Evolutionary conservation across 108 stramenopile species (phyloP), one percentile per base, ranked within the genome.

Genomic region (Conticribra guillardii): DNA sequence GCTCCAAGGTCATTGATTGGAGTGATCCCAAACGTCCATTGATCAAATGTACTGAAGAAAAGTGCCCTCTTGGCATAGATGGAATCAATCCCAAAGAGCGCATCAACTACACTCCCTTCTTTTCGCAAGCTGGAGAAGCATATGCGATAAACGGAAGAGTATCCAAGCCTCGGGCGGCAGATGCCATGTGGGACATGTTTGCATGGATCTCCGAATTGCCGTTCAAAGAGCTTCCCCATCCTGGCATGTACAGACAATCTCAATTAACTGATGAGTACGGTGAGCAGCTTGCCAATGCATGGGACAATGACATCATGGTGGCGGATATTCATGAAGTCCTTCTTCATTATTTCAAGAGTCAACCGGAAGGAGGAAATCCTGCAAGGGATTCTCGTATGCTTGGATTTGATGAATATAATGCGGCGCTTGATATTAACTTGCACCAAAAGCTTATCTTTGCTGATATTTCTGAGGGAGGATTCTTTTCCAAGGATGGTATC

Each of bases 171-270:
- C 30, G 45, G 7, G 71, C 76, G 30, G 46, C 52, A n/a, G 37
- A 66, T 58, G 67, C 60, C 44, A 72, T 72, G 47, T 78, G 76
- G 76, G 76, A 78, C 57, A 66, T 78, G 71, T 72, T 78, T 44
- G 41, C 64, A 8, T 78, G 76, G 76, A 33, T 72, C 28, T 50
- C 76, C 22, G 22, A 56, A 33, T 66, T 78, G 57, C 56, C 56
- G 45, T 54, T 72, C 5, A 46, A 29, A 15, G 57, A 67, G 11
- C 41, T 73, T 31, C 76, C 76, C 24, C 49, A 71, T 24, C 34
- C 55, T 14, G 76, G 76, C 11, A 23, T 52, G 54, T 78, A 78
- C 44, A 71, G 76, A 31, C 72, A 72, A 27, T 46, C 37, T 52
- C 76, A 78, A 31, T 19, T 66, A 21, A 41, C 23, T 1, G 47